Conservation (phyloP, 2,329 filamentous ascomycete genomes). For the Thermoascus crustaceus region DNA sequence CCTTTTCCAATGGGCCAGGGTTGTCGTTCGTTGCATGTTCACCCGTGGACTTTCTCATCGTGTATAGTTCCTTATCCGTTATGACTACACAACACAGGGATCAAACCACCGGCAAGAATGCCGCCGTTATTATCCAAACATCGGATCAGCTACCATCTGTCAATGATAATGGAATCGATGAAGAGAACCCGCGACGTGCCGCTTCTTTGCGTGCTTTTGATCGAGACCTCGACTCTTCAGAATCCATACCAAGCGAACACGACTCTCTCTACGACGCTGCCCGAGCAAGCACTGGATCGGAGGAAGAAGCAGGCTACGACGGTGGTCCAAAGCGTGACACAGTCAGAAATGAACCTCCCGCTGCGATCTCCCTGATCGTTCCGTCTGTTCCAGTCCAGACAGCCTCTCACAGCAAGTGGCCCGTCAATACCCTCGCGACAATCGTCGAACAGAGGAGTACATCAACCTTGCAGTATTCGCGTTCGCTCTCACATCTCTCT, state of each 20-base stretch:
- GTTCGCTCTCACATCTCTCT: background rate
- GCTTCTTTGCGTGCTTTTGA: constrained; percentile 13
- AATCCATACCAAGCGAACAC: constrained; percentile 27
- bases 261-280: constrained; percentile 32
- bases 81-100: background rate
- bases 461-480: constrained; percentile 13
- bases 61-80: background rate
- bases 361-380: background rate
- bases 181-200: constrained; percentile 8
- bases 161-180: background rate
- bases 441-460: constrained; percentile 20
- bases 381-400: constrained; percentile 8
- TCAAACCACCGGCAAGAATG: constrained; percentile 1
- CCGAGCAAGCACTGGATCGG: constrained; percentile 20
- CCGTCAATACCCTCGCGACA: constrained; percentile 15
- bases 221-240: constrained; percentile 20
- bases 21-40: constrained; percentile 1
- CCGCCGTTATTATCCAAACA: constrained; percentile 4
- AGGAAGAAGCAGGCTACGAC: constrained; percentile 10
- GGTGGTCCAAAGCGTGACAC: background rate
- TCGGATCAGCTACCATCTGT: background rate
- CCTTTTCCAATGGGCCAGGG: background rate
- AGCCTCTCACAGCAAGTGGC: constrained; percentile 13
- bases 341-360: background rate
- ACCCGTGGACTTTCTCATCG: background rate